A percentile compares a stretch with the other conserved stretches of the same genome.
phyloP scores from a whole-genome alignment of 139 green algal genomes.

The Trebouxia sp. region DNA sequence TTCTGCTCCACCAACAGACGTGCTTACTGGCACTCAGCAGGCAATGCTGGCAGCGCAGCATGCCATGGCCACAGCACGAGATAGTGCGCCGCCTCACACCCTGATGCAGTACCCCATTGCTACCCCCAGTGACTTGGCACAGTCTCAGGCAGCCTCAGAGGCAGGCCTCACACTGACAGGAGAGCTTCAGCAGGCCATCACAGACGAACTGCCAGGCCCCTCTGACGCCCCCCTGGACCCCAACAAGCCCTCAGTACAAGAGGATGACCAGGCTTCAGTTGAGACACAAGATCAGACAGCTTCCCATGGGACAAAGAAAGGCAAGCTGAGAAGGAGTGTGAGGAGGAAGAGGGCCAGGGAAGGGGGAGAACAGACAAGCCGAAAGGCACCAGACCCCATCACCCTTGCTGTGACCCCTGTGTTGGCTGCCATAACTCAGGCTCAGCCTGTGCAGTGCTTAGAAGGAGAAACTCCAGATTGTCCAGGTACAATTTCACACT shows the following conservation, averaged over 20 bases:
- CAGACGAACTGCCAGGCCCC: not conserved
- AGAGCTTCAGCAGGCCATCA: conserved; percentile 13
- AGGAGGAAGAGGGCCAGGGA: conserved; percentile 5
- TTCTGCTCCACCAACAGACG: not conserved
- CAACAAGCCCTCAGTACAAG: not conserved
- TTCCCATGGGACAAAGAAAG: not conserved
- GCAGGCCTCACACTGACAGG: not conserved
- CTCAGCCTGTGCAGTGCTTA: conserved; percentile 10
- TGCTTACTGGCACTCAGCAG: not conserved
- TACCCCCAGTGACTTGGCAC: not conserved
- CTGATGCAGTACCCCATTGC: not conserved
- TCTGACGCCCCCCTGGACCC: not conserved
- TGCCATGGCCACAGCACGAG: not conserved
- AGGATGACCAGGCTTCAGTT: conserved; percentile 1
- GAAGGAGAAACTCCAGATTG: conserved; percentile 8
- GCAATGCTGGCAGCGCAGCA: conserved; percentile 8
- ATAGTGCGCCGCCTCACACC: not conserved
- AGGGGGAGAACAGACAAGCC: conserved; percentile 8
- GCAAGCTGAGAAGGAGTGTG: not conserved
- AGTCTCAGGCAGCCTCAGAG: not conserved
- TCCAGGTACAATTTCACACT: not conserved
- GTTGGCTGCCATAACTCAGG: conserved; percentile 1
- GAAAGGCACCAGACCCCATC: conserved; percentile 13
- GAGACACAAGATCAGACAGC: conserved; percentile 18
- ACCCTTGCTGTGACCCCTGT: conserved; percentile 3